phyloP scores from a whole-genome alignment of 768 basidiomycete species.

The Cystoderma amianthinum region DNA sequence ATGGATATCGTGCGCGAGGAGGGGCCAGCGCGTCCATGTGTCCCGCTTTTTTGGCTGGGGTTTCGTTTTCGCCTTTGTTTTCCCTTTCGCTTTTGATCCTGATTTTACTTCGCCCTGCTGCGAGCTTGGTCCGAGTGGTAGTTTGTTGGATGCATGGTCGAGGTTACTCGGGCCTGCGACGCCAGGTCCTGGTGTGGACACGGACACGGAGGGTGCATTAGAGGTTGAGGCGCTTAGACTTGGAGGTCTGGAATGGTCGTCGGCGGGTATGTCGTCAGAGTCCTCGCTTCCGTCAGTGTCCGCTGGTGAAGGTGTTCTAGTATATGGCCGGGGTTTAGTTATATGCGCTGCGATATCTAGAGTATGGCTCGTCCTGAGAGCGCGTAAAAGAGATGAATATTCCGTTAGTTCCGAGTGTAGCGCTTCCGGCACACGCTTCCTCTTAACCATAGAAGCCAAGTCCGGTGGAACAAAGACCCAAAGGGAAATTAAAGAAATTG shows the following conservation, averaged over 20 bases:
- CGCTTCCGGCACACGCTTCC: constrained; percentile 38
- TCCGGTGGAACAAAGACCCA: constrained; percentile 4
- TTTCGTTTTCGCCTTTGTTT: background rate
- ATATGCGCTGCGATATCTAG: constrained; percentile 56
- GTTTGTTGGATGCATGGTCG: constrained; percentile 5
- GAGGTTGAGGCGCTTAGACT: constrained; percentile 3
- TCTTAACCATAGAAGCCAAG: constrained; percentile 24
- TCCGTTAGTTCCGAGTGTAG: constrained; percentile 62
- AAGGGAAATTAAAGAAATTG: background rate
- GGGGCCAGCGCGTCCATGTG: constrained; percentile 74
- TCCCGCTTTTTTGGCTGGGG: constrained; percentile 27
- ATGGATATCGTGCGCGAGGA: constrained; percentile 51
- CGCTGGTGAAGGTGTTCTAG: too few relatives aligned
- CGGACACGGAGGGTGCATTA: background rate
- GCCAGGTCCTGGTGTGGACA: constrained; percentile 2
- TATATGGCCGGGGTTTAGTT: constrained; percentile 19
- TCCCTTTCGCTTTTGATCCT: background rate
- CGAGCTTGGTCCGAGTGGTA: background rate
- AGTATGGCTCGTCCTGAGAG: constrained; percentile 47
- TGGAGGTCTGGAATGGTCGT: too few relatives aligned
- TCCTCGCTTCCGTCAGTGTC: constrained; percentile 1
- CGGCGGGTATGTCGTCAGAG: constrained; percentile 19
- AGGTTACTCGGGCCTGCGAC: constrained; percentile 11
- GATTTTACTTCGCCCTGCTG: constrained; percentile 3
- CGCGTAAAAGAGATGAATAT: constrained; percentile 60